phyloP scores from a whole-genome alignment of 108 stramenopile genomes.

The Nitzschia sp. region DNA sequence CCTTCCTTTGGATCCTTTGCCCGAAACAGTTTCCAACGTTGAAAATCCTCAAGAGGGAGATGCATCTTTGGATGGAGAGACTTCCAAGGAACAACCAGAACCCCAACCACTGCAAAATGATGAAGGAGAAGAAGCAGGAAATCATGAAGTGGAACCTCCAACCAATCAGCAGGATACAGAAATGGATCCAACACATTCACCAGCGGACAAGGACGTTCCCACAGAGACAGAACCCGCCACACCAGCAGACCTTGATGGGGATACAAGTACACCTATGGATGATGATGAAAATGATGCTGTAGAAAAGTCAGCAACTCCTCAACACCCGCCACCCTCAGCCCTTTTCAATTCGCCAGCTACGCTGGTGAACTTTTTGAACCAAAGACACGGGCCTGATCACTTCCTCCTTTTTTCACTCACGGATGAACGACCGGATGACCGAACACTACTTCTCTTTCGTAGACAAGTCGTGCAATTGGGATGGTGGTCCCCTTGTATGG shows the following conservation, averaged over 20 bases:
- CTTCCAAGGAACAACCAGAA: no score
- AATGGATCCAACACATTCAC: no score
- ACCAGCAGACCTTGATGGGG: background rate
- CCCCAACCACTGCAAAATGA: no score
- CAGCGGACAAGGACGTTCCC: no score
- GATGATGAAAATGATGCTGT: background rate
- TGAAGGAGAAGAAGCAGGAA: no score
- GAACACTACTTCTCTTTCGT: conserved; percentile 48
- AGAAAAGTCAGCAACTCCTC: background rate
- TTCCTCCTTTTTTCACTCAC: conserved; percentile 58
- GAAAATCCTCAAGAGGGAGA: no score
- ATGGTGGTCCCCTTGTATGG: conserved; percentile 50
- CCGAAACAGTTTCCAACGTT: no score
- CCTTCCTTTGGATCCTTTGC: no score
- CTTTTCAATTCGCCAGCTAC: conserved; percentile 46
- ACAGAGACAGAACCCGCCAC: background rate
- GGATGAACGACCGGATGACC: conserved; percentile 54
- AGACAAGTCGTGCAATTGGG: conserved; percentile 67
- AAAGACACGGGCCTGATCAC: conserved; percentile 42
- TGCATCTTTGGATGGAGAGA: no score
- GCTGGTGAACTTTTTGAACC: conserved; percentile 50
- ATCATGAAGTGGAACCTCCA: no score
- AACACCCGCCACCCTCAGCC: background rate
- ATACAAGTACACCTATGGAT: background rate
- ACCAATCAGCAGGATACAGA: no score